Evolutionary conservation across 225 moss, liverwort and hornwort species (phyloP), one percentile per base, ranked within the genome.

Genomic region (Anthoceros angustus): DNA sequence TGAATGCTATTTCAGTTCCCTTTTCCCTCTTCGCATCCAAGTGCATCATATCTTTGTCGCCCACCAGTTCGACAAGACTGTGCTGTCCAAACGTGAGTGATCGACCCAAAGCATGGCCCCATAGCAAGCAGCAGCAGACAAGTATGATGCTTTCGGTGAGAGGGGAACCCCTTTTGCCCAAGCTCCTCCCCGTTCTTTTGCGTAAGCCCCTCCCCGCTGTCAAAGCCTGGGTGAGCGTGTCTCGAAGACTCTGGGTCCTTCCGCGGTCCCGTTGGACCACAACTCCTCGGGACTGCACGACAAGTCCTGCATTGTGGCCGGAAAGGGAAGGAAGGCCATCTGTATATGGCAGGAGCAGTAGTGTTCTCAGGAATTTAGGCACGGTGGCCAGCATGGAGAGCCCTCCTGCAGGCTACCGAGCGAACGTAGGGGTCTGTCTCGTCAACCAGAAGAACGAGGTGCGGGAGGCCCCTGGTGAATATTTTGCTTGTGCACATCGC

Each of bases 371-470:
- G 55, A 15, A 1, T 15, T 15, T 23, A 7, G 55, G 55, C 55
- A 55, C 55, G 55, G 55, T 55, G 55, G 55, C 55, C 18, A 55
- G n/a, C 55, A 55, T 55, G 55, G 55, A 55, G n/a, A 55, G 40
- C 10, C 80, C 73, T 26, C 90, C 90, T 12, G 76, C 78, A 0
- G 76, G 75, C 41, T 88, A 94, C 72, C 80, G 86, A 18, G 77
- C 80, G 2, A 90, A 86, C 49, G 94, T 90, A 10, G 90, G 90
- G 7, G n/a, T 94, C 14, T 90, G 90, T 46, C 82, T 94, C 46
- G 76, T 94, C 41, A 94, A 86, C 67, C 72, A 72, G 5, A 78
- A 74, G 61, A 76, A 86, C 42, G 78, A 88, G 88, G 90, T 93
- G 46, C 25, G 32, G 40, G 16, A 39, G 24, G 9, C 62, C 9